Evolutionary conservation across 768 basidiomycete species (phyloP), one percentile per base, ranked within the genome.

Genomic region (Daedaleopsis sinensis): DNA sequence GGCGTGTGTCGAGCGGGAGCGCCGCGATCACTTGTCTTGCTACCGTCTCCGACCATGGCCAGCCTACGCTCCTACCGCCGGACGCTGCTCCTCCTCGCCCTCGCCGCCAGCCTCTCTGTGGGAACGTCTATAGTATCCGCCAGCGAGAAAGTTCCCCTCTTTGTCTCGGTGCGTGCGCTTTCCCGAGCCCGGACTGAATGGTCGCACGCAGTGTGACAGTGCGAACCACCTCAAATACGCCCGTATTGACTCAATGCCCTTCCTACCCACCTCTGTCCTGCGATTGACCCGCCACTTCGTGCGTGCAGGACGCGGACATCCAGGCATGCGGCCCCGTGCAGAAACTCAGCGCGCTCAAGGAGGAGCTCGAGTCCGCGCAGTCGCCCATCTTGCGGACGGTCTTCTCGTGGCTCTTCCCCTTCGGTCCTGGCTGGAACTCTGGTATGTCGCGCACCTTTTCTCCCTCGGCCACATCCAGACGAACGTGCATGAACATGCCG

Each of bases 361-460:
- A 75, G 57, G 77, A 80, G 10, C 73, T 90, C 32, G 88, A 90
- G 65, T 85, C 79, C 46, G 73, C 80, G 59, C 81, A 86, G 72
- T 92, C 90, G 27, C 88, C 90, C 35, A 72, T 92, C 50, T 85
- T 94, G 86, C 88, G 89, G 58, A 83, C 86, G 68, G 80, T 93
- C 38, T 96, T 96, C 75, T 79, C 82, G 5, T 84, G 84, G 78
- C 76, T 95, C 59, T 96, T 96, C 71, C 94, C 94, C 38, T 96
- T 96, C 70, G 90, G 91, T 37, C 93, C 93, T 60, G 94, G 86
- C 8, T 92, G 88, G 88, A 95, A 94, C 74, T 89, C 91, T 42
- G 81, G 84, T 84, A 55, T 65, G 78, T 73, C 27, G 11, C 32
- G 48, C 32, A 15, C 27, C 18, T 35, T n/a, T 7, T 16, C 27